Evolutionary conservation across 2,329 filamentous ascomycete genomes (phyloP).

Genomic region (Ophiostoma novo-ulmi): DNA sequence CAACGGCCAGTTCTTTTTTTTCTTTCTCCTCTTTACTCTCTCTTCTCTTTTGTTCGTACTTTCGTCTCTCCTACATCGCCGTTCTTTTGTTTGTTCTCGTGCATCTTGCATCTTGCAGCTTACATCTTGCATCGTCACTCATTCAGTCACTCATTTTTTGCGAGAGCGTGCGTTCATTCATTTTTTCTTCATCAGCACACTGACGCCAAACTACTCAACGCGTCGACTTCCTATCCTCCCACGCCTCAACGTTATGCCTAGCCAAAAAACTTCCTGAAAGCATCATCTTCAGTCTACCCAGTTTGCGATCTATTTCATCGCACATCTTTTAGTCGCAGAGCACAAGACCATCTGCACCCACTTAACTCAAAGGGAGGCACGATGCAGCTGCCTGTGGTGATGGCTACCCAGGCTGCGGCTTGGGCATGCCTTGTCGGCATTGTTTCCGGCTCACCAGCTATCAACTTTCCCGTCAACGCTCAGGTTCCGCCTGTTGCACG

Average conservation of each 20-base stretch:
- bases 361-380: constrained; percentile 5
- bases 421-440: constrained; percentile 24
- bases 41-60: constrained; percentile 7
- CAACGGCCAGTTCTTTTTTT: constrained; percentile 10
- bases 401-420: constrained; percentile 21
- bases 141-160: constrained; percentile 13
- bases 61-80: neutral
- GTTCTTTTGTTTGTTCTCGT: constrained; percentile 7
- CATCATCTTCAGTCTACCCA: neutral
- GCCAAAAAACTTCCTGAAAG: neutral
- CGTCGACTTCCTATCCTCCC: neutral
- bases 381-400: constrained; percentile 20
- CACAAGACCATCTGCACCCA: neutral
- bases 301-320: neutral
- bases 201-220: neutral
- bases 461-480: constrained; percentile 71
- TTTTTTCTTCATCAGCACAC: neutral
- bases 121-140: constrained; percentile 5
- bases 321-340: neutral
- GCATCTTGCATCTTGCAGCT: neutral
- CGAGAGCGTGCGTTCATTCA: neutral
- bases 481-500: constrained; percentile 77
- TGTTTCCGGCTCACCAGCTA: constrained; percentile 37
- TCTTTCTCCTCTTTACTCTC: neutral
- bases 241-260: neutral